Base-by-base conservation (phyloP, 352 stramenopile genomes). In the Saprolegnia diclina region DNA sequence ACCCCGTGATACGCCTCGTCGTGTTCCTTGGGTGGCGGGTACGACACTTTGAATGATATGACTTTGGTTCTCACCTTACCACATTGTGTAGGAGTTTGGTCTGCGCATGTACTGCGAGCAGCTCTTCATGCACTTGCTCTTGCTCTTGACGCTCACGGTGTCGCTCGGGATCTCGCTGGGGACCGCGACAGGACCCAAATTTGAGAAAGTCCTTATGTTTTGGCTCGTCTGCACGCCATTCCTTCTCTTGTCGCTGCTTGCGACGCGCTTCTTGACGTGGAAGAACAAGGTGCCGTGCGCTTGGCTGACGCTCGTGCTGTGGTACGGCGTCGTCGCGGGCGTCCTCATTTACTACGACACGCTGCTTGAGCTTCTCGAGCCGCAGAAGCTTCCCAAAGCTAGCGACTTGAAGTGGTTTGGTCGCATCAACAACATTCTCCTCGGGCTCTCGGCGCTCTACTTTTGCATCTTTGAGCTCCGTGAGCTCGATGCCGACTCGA, bases 61-160 rank as follows among this genome's bases (percentile, higher is more conserved):
- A 21, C 18, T 52, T 52, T 21, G 21, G 18, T 18, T 18, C 45
- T 52, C 18, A 52, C 21, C 18, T 18, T n/a, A n/a, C n/a, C n/a
- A n/a, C n/a, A n/a, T n/a, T 18, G 45, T 5, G 24, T 54, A 54
- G 46, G 24, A 2, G n/a, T 64, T 64, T 56, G 56, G 24, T 52
- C 42, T 44, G 4, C 56, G 24, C 13, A 52, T 40, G 7, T 64
- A 64, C 14, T 22, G 11, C n/a, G 56, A 64, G 42, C 56, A 64
- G 32, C 56, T 64, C 19, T 53, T 64, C 35, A 64, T 56, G 56
- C n/a, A 64, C 24, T 44, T 46, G 3, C 5, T 64, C 13, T 32
- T 64, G n/a, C 35, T 64, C n/a, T 24, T 64, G n/a, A 26, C 35
- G 37, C 19, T 64, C 4, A 64, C 56, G 5, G 19, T 64, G 21